Base-by-base conservation (phyloP, 805 yeast species). In the Jamesozyma piceae region DNA sequence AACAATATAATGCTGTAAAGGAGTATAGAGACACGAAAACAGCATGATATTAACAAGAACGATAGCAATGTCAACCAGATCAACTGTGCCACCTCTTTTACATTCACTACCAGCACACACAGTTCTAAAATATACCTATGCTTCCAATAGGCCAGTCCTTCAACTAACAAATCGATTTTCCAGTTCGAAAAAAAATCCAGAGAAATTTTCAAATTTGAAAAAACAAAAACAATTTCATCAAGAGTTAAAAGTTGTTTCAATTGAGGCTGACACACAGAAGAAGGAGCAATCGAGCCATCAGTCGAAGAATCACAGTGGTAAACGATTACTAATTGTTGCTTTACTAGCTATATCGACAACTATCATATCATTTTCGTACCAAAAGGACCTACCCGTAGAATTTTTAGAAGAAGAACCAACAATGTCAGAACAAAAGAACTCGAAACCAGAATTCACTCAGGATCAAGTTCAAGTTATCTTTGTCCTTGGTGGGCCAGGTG, bases 401-500 rank as follows among this genome's bases (percentile, higher is more conserved):
- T 67, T 72, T 4, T 46, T 73, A 35, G 81, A 77, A 44, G 47
- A 44, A 40, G 21, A n/a, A 32, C 19, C n/a, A 32, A 15, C 17
- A 32, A 35, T 40, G 39, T 27, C 45, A 10, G 57, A 54, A 17
- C 39, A 34, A 34, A 39, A 42, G 34, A 35, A 38, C 18, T 37
- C 38, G 13, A 40, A 48, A 15, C 55, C 63, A 26, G 78, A 82
- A 0, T 84, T 84, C 58, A 65, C 73, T 9, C 72, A 73, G 2
- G 77, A 78, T 32, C 80, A 85, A 43, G 78, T 84, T 24, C 77
- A 84, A 22, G 95, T 90, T 4, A 73, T 89, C 22, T 90, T 86
- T 62, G 96, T 90, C 17, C 75, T 90, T 27, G 98, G 98, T 35
- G 97, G 97, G 3, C 97, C 97, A 4, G 97, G 97, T 18, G 85